Evolutionary conservation across 768 basidiomycete species (phyloP).

Genomic region (Psilocybe cubensis): DNA sequence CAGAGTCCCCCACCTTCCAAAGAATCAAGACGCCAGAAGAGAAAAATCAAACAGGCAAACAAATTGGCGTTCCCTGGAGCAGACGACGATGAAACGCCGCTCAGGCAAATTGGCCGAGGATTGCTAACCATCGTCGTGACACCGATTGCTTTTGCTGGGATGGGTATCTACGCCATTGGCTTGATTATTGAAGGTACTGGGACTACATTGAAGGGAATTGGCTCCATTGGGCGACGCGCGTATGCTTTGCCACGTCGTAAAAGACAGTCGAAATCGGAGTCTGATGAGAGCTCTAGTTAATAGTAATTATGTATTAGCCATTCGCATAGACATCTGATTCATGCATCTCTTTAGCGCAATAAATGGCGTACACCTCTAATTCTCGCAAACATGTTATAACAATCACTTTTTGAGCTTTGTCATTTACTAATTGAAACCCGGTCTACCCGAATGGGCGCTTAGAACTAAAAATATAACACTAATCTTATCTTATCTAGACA

Average conservation of each 20-base stretch:
- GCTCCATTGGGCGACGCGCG: constrained; percentile 6
- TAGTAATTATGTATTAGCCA: no score
- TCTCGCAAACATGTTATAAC: no score
- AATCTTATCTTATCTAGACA: no score
- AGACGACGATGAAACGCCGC: constrained; percentile 2
- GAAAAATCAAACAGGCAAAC: not conserved
- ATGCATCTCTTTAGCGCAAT: no score
- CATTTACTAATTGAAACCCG: no score
- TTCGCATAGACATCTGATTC: no score
- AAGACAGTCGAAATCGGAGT: not conserved
- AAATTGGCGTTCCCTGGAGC: not conserved
- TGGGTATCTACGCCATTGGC: constrained; percentile 12
- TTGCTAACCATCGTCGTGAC: constrained; percentile 9
- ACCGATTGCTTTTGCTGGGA: constrained; percentile 17
- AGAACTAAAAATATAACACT: no score
- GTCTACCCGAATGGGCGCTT: no score
- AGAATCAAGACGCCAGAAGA: not conserved
- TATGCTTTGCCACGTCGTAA: not conserved
- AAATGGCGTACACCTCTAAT: no score
- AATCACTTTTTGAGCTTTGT: no score
- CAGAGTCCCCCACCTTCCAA: not conserved
- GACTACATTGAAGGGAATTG: constrained; percentile 12
- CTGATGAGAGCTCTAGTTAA: no score
- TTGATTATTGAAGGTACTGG: constrained; percentile 11
- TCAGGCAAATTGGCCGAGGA: constrained; percentile 13